Conservation (phyloP, 2,329 filamentous ascomycete species). For the Trichoderma endophyticum region DNA sequence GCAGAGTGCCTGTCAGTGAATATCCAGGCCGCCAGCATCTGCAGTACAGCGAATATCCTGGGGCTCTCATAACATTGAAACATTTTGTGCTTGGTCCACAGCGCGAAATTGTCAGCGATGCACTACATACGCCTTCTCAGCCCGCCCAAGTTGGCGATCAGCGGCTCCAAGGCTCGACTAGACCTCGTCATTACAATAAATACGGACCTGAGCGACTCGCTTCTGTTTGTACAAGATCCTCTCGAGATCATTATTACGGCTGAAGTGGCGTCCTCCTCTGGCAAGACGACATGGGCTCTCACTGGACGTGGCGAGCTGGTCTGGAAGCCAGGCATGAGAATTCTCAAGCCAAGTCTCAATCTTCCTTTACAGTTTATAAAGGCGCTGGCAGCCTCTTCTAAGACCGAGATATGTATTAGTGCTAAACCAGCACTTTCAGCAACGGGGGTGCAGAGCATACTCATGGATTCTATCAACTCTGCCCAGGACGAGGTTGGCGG, state of each 20-base stretch:
- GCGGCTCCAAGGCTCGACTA: not conserved
- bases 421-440: not conserved
- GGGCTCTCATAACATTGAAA: not conserved
- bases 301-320: not conserved
- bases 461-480: not conserved
- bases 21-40: not conserved
- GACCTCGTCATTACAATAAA: not conserved
- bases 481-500: not conserved
- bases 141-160: not conserved
- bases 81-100: not conserved
- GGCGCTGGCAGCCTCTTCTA: not conserved
- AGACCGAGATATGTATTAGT: not conserved
- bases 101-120: not conserved
- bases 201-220: not conserved
- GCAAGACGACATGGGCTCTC: not conserved
- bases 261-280: not conserved
- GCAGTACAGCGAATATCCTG: not conserved
- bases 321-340: not conserved
- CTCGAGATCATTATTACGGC: not conserved
- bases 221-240: not conserved
- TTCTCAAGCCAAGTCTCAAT: not conserved
- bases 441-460: not conserved
- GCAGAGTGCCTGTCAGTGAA: not conserved
- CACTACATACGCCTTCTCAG: not conserved
- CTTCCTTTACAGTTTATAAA: not conserved